Conservation (phyloP, 805 yeast species). For the Candida adriatica region DNA sequence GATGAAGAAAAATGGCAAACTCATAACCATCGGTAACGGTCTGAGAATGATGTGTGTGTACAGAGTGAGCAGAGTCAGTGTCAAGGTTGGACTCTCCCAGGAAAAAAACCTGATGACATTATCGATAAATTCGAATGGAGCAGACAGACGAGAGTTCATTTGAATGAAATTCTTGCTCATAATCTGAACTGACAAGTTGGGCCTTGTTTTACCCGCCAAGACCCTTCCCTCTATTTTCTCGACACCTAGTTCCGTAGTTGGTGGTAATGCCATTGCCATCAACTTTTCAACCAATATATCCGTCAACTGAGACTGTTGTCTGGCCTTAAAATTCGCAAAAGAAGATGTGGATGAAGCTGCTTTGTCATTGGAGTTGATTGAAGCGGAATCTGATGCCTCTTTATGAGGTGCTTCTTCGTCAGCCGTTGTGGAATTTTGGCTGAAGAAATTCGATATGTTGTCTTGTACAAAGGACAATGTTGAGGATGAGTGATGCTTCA, state of each 20-base stretch:
- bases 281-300: conserved; percentile 71
- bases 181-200: conserved; percentile 59
- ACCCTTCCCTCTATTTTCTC: conserved; percentile 45
- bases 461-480: conserved; percentile 16
- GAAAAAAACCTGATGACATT: conserved; percentile 43
- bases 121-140: conserved; percentile 58
- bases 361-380: conserved; percentile 5
- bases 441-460: conserved; percentile 10
- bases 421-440: not conserved
- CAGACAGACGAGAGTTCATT: conserved; percentile 54
- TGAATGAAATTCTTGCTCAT: conserved; percentile 64
- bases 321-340: conserved; percentile 3
- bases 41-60: conserved; percentile 48
- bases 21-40: conserved; percentile 45
- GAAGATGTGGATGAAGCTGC: not conserved
- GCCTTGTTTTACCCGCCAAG: conserved; percentile 56
- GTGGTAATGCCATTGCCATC: conserved; percentile 65
- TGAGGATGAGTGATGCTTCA: conserved; percentile 5
- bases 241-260: conserved; percentile 39
- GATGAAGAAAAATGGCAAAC: conserved; percentile 49
- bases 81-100: conserved; percentile 60
- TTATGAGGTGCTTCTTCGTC: not conserved
- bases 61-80: conserved; percentile 48
- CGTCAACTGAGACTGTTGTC: conserved; percentile 31
- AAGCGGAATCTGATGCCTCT: conserved; percentile 1